Conservation (phyloP, 2,329 filamentous ascomycete species). For the Diatrype stigma region DNA sequence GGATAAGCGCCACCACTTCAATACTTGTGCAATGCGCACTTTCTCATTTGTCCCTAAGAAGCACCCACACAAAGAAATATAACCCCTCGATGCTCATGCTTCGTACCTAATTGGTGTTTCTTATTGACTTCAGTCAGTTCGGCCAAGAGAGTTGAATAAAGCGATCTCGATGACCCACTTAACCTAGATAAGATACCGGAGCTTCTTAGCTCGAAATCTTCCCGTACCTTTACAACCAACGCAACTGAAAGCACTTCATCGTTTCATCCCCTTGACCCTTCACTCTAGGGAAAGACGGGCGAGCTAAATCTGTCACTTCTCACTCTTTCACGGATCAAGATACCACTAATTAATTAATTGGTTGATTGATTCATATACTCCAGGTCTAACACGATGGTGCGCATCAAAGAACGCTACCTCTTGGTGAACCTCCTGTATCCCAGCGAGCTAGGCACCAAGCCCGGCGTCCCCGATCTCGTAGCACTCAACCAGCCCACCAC, state of each 20-base stretch:
- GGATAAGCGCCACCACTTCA: no score
- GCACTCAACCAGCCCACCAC: conserved; percentile 76
- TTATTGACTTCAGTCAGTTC: no score
- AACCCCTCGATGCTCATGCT: no score
- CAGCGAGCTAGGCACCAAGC: conserved; percentile 39
- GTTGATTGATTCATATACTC: not conserved
- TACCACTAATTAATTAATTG: not conserved
- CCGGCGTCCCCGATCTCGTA: conserved; percentile 55
- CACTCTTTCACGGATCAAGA: not conserved
- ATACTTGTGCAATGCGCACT: no score
- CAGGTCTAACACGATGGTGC: conserved; percentile 64
- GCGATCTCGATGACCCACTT: no score
- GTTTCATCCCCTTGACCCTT: not conserved
- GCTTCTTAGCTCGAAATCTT: not conserved
- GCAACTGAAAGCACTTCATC: no score
- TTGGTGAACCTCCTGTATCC: conserved; percentile 94
- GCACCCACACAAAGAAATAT: no score
- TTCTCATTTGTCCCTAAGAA: no score
- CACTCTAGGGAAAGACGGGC: not conserved
- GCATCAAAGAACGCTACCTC: conserved; percentile 92
- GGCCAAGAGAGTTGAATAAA: no score
- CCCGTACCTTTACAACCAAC: not conserved
- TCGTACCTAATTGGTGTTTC: no score
- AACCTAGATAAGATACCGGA: not conserved
- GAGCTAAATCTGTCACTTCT: no score